Evolutionary conservation across 2,329 filamentous ascomycete species (phyloP), one percentile per base, ranked within the genome.

Genomic region (Phialophora expanda): DNA sequence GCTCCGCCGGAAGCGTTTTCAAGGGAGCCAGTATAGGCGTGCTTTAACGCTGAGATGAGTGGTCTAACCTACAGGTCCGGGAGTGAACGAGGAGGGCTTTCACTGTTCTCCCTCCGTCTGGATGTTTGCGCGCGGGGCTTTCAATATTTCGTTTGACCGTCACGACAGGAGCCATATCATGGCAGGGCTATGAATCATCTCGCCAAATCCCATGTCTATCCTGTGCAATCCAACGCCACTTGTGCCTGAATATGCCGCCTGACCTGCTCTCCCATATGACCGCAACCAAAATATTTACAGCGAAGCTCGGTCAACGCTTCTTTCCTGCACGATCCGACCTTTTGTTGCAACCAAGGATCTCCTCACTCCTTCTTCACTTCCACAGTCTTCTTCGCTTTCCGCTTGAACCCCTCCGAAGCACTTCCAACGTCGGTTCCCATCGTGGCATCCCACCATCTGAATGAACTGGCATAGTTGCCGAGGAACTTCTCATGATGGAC

Each of bases 401-500:
- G 62, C 44, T 65, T 66, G 48, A 59, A 63, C 7, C 60, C 58
- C n/a, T 61, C 67, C n/a, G 62, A 66, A 32, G 63, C 62, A 57
- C 65, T 70, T 34, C 91, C 92, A 70, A 92, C 92, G 85, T 99
- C 94, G 68, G 95, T 99, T 80, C 97, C 93, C 72, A 98, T 85
- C 73, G 89, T 78, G 78, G 90, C 96, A 82, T 99, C 95, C 95
- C 95, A 99, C 95, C 95, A 99, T 79, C 94, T 87, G 88, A 99
- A 99, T 84, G 92, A 96, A 77, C 93, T 97, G 59, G 94, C 85
- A 78, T 98, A 99, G 84, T 99, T 99, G 74, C 95, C 95, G 70
- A 99, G 93, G 82, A 99, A 99, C 78, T 93, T 92, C 84, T 99
- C 95, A 82, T 99, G 95, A 82, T 99, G 95, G 53, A 93, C 84